Evolutionary conservation across 352 stramenopile species (phyloP), one percentile per base, ranked within the genome.

Genomic region (Phytopythium montanum): DNA sequence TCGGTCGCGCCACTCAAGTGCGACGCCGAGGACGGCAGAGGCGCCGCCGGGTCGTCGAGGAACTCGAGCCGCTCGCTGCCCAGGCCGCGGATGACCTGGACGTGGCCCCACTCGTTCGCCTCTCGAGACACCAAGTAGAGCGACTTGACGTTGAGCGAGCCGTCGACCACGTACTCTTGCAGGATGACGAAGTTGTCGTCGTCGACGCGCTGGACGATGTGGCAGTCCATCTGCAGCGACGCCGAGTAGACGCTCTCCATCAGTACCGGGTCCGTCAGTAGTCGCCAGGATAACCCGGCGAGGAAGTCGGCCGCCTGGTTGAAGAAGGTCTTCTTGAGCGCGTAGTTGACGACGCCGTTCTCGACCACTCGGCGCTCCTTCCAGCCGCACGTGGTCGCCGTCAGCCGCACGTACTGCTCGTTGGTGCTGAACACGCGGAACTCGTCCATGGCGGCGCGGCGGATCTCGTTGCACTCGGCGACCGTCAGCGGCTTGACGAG

Each of bases 281-380:
- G 50, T 12, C 50, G 18, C 50, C 50, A 56, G 10, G 50, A 41
- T 19, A 55, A 26, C 21, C 23, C 56, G 6, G 38, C 29, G 6
- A 54, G 26, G n/a, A 38, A 36, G n/a, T 54, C 33, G 5, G 45
- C 44, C 14, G 45, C 39, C 31, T 36, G 31, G 21, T 53, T 21
- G 45, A 49, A 62, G 29, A 34, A 39, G 2, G 46, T 56, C 33
- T 62, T 62, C 45, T 62, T 48, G 10, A 62, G 31, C 33, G 23
- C 29, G 36, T 56, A 56, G 45, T 49, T 38, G 19, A 62, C 28
- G 29, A 54, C 25, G 19, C 56, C 44, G 44, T 41, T 29, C 42
- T 54, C 56, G 9, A 54, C 56, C 25, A 54, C 33, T 9, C 56
- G 56, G 6, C 33, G 23, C n/a, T 45, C 44, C 10, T 19, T 26